Percentiles rank a stretch among this genome's conserved stretches.
phyloP scores from a whole-genome alignment of 495 filamentous ascomycete genomes.

The Lepidopterella palustris region DNA sequence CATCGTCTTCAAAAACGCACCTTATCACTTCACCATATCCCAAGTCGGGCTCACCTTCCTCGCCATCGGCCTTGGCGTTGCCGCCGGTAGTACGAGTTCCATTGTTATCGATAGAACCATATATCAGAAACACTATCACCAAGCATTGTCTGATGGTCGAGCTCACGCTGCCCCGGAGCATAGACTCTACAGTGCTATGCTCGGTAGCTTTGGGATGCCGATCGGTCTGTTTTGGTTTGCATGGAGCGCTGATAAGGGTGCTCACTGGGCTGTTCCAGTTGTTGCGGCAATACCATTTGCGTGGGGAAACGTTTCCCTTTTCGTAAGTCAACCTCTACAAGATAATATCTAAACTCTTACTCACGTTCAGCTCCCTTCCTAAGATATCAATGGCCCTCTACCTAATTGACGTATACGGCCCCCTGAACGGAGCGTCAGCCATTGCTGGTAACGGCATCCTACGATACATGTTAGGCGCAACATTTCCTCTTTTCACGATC shows the following conservation, averaged over 20 bases:
- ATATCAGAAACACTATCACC: constrained; percentile 33
- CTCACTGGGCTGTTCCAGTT: constrained; percentile 43
- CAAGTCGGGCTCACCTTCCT: constrained; percentile 55
- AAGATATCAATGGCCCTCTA: constrained; percentile 45
- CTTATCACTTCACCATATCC: constrained; percentile 22
- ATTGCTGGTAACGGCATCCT: constrained; percentile 58
- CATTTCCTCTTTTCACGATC: constrained; percentile 55
- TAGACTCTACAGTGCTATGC: constrained; percentile 53
- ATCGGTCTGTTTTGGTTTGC: constrained; percentile 47
- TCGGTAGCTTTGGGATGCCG: constrained; percentile 52
- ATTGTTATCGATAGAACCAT: constrained; percentile 41
- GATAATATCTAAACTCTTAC: background rate
- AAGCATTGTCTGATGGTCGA: background rate
- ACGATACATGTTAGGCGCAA: constrained; percentile 55
- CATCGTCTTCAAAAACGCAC: constrained; percentile 27
- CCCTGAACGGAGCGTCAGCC: constrained; percentile 53
- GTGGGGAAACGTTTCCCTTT: constrained; percentile 59
- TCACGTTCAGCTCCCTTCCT: constrained; percentile 1
- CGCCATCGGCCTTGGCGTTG: constrained; percentile 50
- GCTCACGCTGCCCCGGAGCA: constrained; percentile 47
- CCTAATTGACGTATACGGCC: constrained; percentile 53
- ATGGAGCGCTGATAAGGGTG: constrained; percentile 37
- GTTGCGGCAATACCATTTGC: constrained; percentile 56
- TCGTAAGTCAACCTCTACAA: too few relatives aligned
- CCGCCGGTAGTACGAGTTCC: constrained; percentile 44